phyloP scores from a whole-genome alignment of 805 yeast species.

The Ogataea methylovora region DNA sequence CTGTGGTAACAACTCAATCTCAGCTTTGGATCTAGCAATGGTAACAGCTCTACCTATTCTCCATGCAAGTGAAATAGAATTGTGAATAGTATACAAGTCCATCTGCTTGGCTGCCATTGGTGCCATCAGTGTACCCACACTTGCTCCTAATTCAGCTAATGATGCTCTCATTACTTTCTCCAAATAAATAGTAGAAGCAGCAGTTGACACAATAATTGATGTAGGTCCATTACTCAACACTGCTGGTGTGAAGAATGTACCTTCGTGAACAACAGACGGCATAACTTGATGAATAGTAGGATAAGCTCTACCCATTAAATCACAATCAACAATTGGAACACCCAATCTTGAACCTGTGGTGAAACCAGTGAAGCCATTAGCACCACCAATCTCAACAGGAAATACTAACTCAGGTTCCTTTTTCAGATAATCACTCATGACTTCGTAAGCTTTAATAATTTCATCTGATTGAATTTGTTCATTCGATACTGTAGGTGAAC shows the following conservation, averaged over 20 bases:
- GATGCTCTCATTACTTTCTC: slow-evolving; percentile 35
- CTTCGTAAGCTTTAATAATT: slow-evolving; percentile 22
- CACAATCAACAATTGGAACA: slow-evolving; percentile 30
- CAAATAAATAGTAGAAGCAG: slow-evolving; percentile 65
- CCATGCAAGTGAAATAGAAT: slow-evolving; percentile 34
- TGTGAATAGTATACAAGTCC: slow-evolving; percentile 21
- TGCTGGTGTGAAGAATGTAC: slow-evolving; percentile 17
- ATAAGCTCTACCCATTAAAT: slow-evolving; percentile 43
- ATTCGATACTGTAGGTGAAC: slow-evolving; percentile 36
- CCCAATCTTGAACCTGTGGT: slow-evolving; percentile 14
- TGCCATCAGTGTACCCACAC: slow-evolving; percentile 16
- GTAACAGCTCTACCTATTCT: slow-evolving; percentile 35
- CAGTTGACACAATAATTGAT: slow-evolving; percentile 28
- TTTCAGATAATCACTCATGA: slow-evolving; percentile 21
- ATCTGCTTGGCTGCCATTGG: slow-evolving; percentile 14
- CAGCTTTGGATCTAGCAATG: slow-evolving; percentile 25
- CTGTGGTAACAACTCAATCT: slow-evolving; percentile 25
- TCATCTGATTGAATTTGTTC: slow-evolving; percentile 35
- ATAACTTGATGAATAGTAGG: slow-evolving; percentile 35
- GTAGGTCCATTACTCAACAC: slow-evolving; percentile 28
- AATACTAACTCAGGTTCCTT: slow-evolving; percentile 26
- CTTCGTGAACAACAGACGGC: slow-evolving; percentile 31
- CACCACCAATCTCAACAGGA: slow-evolving; percentile 38
- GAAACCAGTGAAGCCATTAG: slow-evolving; percentile 30
- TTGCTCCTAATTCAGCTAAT: slow-evolving; percentile 31